Conservation (phyloP, 306 rosid genomes). For the Rosa multiflora region DNA sequence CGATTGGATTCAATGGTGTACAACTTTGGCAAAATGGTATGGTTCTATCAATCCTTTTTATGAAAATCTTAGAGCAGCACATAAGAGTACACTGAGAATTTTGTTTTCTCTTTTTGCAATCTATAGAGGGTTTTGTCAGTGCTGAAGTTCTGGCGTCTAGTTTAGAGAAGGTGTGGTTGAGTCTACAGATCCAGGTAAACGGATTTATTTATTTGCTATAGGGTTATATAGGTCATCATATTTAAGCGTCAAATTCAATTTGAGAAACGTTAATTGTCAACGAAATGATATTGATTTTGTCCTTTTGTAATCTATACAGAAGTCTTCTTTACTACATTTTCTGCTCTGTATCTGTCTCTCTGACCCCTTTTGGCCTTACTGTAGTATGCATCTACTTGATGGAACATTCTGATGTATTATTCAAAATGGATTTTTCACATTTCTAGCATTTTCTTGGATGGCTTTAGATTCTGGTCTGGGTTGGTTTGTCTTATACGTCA, state of each 20-base stretch:
- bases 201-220: not conserved
- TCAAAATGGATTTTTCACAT: not conserved
- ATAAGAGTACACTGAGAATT: not conserved
- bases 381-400: not conserved
- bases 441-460: slow-evolving; percentile 3
- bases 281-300: not conserved
- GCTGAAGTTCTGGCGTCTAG: slow-evolving; percentile 50
- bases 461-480: slow-evolving; percentile 1
- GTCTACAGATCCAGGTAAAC: slow-evolving; percentile 52
- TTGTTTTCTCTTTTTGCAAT: not conserved
- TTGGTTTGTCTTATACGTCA: not conserved
- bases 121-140: slow-evolving; percentile 44
- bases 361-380: not conserved
- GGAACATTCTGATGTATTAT: not conserved
- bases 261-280: not conserved
- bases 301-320: not conserved
- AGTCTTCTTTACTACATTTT: not conserved
- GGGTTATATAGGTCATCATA: not conserved
- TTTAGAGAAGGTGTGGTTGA: slow-evolving; percentile 61
- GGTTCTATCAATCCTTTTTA: not conserved
- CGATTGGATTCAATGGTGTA: slow-evolving; percentile 52
- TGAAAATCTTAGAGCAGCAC: not conserved
- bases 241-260: not conserved
- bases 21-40: slow-evolving; percentile 63
- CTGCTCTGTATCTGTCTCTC: not conserved